Conservation (phyloP, 305 asterid species). For the Fraxinus paxiana region DNA sequence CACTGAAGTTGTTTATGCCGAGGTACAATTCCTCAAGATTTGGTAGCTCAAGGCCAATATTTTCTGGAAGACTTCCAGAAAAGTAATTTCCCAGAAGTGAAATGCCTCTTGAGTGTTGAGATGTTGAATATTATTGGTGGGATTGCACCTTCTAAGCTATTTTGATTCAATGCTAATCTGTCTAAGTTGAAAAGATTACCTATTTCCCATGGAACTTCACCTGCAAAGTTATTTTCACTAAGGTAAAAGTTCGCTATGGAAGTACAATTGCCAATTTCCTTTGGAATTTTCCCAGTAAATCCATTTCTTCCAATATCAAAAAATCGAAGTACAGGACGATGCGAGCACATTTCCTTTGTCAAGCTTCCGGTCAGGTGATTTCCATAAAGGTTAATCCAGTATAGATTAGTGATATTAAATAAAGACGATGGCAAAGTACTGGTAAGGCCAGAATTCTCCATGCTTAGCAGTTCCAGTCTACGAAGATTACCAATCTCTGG, state of each 20-base stretch:
- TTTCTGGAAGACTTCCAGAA: slow-evolving; percentile 32
- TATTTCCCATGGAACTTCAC: slow-evolving; percentile 27
- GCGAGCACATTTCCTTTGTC: slow-evolving; percentile 28
- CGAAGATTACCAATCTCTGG: slow-evolving; percentile 32
- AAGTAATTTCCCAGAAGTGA: slow-evolving; percentile 24
- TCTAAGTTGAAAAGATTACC: slow-evolving; percentile 36
- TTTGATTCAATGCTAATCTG: slow-evolving; percentile 19
- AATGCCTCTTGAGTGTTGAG: slow-evolving; percentile 23
- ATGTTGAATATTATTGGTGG: slow-evolving; percentile 38
- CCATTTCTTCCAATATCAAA: slow-evolving; percentile 28
- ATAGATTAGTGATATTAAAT: slow-evolving; percentile 29
- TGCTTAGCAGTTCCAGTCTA: slow-evolving; percentile 13
- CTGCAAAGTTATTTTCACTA: slow-evolving; percentile 27
- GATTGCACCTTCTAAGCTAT: slow-evolving; percentile 30
- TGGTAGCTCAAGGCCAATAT: slow-evolving; percentile 31
- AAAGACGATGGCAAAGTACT: slow-evolving; percentile 27
- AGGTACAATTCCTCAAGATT: slow-evolving; percentile 32
- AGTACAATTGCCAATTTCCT: slow-evolving; percentile 37
- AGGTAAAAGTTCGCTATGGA: slow-evolving; percentile 30
- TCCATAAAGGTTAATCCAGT: slow-evolving; percentile 26
- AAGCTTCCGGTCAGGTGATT: slow-evolving; percentile 27
- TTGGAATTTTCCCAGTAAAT: slow-evolving; percentile 33
- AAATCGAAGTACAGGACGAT: slow-evolving; percentile 28
- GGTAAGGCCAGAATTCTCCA: slow-evolving; percentile 26
- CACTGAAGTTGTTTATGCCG: slow-evolving; percentile 30